A percentile compares a stretch with the other conserved stretches of the same genome.
These are phyloP conservation scores for Termitomyces sp. DNA, from an alignment of 768 basidiomycete species.

Conservation along the genomic window DNA sequence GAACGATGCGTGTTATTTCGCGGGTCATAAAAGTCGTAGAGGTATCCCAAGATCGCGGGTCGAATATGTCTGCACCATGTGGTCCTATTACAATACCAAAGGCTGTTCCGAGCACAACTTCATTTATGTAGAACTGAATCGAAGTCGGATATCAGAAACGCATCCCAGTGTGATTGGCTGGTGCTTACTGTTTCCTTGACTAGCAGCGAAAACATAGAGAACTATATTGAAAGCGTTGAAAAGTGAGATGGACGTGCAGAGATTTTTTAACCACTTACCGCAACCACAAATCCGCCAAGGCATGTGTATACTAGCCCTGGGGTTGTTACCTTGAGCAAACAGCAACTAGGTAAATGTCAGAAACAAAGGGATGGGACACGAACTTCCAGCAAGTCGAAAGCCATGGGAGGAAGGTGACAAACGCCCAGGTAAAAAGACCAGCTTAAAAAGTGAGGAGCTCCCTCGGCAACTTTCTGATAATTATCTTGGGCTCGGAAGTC, in stretches of 20 bases:
- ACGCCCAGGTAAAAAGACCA: not conserved
- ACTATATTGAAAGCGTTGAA: constrained; percentile 39
- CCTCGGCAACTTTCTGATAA: not conserved
- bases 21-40: constrained; percentile 53
- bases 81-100: constrained; percentile 69
- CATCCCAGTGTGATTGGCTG: not conserved
- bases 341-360: constrained; percentile 20
- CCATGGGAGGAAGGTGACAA: not conserved
- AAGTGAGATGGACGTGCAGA: constrained; percentile 6
- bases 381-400: constrained; percentile 26
- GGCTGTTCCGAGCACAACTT: constrained; percentile 86
- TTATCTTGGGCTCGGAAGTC: not conserved
- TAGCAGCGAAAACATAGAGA: constrained; percentile 78
- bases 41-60: constrained; percentile 70
- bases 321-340: constrained; percentile 39
- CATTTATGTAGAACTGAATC: constrained; percentile 76
- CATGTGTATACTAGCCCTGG: constrained; percentile 56
- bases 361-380: constrained; percentile 12
- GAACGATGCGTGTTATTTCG: constrained; percentile 40
- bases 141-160: not conserved
- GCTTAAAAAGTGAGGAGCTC: not conserved
- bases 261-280: constrained; percentile 4
- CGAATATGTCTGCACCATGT: constrained; percentile 61
- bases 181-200: constrained; percentile 70
- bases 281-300: constrained; percentile 43